phyloP scores from a whole-genome alignment of 108 stramenopile species.

The Discostella stelligeroides region DNA sequence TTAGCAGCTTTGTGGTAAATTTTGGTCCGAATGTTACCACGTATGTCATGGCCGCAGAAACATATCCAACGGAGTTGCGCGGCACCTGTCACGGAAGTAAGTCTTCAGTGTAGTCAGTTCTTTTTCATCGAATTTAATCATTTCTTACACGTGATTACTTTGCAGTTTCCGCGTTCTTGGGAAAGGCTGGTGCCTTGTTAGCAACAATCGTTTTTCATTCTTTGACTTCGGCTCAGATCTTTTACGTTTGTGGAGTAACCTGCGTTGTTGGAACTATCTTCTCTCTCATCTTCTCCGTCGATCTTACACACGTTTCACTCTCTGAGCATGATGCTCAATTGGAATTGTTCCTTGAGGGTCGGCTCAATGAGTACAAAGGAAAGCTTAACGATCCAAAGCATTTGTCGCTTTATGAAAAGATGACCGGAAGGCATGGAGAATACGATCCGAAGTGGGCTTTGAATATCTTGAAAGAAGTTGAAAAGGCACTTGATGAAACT shows the following conservation, averaged over 20 bases:
- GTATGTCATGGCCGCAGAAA: conserved; percentile 41
- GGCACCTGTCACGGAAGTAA: conserved; percentile 25
- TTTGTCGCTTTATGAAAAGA: conserved; percentile 29
- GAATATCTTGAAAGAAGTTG: too few relatives aligned
- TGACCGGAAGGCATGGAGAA: conserved; percentile 22
- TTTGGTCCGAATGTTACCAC: conserved; percentile 23
- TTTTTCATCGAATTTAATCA: neutral
- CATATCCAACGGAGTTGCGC: conserved; percentile 35
- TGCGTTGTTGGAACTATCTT: conserved; percentile 16
- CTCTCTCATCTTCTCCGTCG: conserved; percentile 28
- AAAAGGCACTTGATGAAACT: too few relatives aligned
- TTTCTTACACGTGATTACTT: neutral
- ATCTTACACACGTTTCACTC: conserved; percentile 30
- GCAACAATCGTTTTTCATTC: conserved; percentile 21
- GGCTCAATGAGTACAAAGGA: conserved; percentile 26
- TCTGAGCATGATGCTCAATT: conserved; percentile 39
- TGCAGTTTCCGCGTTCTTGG: conserved; percentile 29
- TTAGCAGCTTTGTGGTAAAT: conserved; percentile 22
- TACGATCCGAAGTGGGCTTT: conserved; percentile 33
- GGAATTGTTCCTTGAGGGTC: conserved; percentile 37
- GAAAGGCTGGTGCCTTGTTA: conserved; percentile 27
- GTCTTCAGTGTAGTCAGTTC: neutral
- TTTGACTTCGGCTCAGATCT: conserved; percentile 20
- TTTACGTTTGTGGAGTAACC: conserved; percentile 12
- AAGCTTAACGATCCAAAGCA: conserved; percentile 28